Evolutionary conservation across 2,329 filamentous ascomycete genomes (phyloP), one percentile per base, ranked within the genome.

Genomic region (Fusarium aywerte): DNA sequence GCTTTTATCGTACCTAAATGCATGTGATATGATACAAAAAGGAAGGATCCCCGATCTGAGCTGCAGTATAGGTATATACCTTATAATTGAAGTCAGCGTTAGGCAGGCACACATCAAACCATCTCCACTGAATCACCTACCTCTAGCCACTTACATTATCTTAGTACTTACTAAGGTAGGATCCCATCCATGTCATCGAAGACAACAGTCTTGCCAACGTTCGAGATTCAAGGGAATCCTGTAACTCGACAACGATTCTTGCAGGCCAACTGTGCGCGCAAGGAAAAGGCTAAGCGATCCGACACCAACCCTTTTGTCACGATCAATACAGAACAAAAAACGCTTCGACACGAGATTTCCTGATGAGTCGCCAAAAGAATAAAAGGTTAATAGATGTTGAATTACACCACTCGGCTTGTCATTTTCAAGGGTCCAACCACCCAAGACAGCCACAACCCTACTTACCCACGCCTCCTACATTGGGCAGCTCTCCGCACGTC

Each of bases 351-450:
- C 61, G 47, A 62, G 45, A 44, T 39, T 65, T 65, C 50, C 58
- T 52, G 50, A 45, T 29, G 23, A 25, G 23, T 43, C 23, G 5
- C 39, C 21, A 18, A n/a, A 12, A 42, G 15, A 23, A 23, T 15
- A 42, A n/a, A 47, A 15, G 13, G 23, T n/a, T 12, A 12, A 11
- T 47, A 9, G 15, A 5, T 10, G 4, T 18, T 39, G 18, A 25
- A 31, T 27, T 13, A 45, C 27, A 60, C 48, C 23, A 23, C 33
- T 27, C 15, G 18, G 8, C 39, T 23, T 38, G 21, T 56, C 31
- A n/a, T 48, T 49, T 56, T 44, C 60, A 53, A 67, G 65, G 65
- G 59, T 65, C 60, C 65, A 62, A 44, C 48, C 54, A 63, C 29
- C 49, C 59, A 47, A 47, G 33, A 38, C 31, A 54, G 36, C 50